These are phyloP conservation scores for Torrubiella hemipterigena DNA, from an alignment of 2,329 filamentous ascomycete species.

Conservation along the genomic window DNA sequence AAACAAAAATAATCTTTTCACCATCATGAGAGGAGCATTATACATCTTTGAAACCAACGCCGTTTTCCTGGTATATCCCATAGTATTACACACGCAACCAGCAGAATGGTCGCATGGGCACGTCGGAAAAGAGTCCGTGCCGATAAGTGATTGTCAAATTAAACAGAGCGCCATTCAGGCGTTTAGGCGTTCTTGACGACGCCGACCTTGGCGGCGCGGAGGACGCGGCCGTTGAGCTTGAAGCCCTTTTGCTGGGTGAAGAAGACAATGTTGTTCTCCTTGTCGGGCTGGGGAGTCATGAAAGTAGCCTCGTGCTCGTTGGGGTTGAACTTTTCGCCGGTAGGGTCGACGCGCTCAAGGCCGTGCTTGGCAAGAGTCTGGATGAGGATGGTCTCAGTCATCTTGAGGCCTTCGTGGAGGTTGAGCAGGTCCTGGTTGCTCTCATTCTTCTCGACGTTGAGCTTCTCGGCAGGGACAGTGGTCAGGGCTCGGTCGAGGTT, in stretches of 20 bases:
- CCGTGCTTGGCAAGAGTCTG: slow-evolving; percentile 87
- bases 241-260: slow-evolving; percentile 94
- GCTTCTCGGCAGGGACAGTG: slow-evolving; percentile 65
- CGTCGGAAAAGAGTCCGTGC: too few species aligned
- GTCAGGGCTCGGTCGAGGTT: slow-evolving; percentile 89
- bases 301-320: slow-evolving; percentile 96
- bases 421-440: slow-evolving; percentile 60
- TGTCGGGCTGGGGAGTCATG: slow-evolving; percentile 75
- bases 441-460: slow-evolving; percentile 40
- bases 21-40: slow-evolving; percentile 35
- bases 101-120: too few species aligned
- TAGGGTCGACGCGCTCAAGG: slow-evolving; percentile 76
- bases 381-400: slow-evolving; percentile 87
- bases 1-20: slow-evolving; percentile 6
- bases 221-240: slow-evolving; percentile 76
- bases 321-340: slow-evolving; percentile 82
- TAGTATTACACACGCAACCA: slow-evolving; percentile 22
- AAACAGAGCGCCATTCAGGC: too few species aligned
- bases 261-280: slow-evolving; percentile 86
- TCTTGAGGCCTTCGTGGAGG: slow-evolving; percentile 81
- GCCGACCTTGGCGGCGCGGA: slow-evolving; percentile 90
- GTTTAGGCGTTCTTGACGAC: slow-evolving; percentile 70
- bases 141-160: too few species aligned
- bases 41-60: slow-evolving; percentile 25
- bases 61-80: slow-evolving; percentile 14